These are phyloP conservation scores for Rhodosporidiobolus sp. DNA, from an alignment of 768 basidiomycete genomes.

Conservation along the genomic window DNA sequence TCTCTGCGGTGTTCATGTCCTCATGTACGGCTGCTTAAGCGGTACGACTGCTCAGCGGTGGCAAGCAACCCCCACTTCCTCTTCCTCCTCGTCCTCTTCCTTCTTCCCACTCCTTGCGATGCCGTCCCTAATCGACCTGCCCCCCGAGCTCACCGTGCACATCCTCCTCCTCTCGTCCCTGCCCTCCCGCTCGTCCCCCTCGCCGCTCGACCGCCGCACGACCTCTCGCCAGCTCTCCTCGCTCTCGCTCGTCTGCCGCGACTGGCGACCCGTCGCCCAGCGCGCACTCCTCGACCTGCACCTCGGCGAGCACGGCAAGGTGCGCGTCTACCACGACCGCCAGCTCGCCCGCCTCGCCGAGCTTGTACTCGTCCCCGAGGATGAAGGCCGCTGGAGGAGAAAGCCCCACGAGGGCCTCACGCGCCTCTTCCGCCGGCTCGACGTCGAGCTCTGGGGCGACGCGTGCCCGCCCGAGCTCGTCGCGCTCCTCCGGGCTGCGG, in stretches of 20 bases:
- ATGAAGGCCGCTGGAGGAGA: background rate
- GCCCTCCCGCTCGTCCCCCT: background rate
- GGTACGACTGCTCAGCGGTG: too few relatives aligned
- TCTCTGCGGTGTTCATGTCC: too few relatives aligned
- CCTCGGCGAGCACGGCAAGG: background rate
- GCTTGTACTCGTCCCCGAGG: background rate
- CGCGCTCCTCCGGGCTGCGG: background rate
- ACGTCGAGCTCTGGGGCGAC: conserved; percentile 11
- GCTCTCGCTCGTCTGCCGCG: conserved; percentile 8
- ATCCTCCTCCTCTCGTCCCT: background rate
- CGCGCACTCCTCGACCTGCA: background rate
- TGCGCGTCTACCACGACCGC: background rate
- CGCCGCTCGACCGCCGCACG: background rate
- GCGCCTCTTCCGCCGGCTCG: background rate
- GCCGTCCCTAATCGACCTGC: background rate
- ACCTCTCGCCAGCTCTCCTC: background rate
- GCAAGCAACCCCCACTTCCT: too few relatives aligned
- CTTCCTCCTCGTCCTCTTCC: background rate
- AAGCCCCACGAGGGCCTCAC: background rate
- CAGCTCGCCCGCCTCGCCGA: background rate
- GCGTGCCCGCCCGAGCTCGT: background rate
- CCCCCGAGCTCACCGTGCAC: conserved; percentile 10
- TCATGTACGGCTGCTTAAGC: too few relatives aligned
- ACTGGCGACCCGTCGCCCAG: conserved; percentile 1
- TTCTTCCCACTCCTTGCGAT: background rate